Evolutionary conservation across 441 rosid genomes (phyloP).

Genomic region (Populus trichocarpa): DNA sequence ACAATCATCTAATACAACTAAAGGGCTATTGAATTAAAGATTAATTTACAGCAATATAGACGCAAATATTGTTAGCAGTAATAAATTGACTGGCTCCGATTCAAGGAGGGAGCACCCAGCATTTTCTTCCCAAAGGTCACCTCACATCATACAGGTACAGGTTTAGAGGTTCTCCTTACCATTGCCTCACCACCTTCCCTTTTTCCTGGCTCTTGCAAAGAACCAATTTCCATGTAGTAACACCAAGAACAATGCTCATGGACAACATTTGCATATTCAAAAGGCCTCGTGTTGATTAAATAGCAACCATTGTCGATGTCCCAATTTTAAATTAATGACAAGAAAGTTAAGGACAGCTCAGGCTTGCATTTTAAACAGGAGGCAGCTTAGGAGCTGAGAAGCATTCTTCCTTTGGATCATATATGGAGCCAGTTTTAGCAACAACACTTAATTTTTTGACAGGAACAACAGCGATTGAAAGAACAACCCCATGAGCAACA

Average conservation of each 20-base stretch:
- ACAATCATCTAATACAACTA: background rate
- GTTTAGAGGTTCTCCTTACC: background rate
- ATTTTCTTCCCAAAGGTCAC: background rate
- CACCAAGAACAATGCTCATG: background rate
- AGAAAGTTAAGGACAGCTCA: background rate
- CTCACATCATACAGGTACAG: background rate
- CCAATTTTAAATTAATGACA: background rate
- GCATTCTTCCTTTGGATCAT: background rate
- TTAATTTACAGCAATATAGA: background rate
- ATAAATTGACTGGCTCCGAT: background rate
- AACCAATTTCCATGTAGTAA: background rate
- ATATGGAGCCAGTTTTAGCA: background rate
- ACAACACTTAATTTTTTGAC: background rate
- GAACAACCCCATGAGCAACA: background rate
- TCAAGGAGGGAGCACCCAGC: background rate
- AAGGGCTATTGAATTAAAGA: background rate
- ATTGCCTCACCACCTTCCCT: background rate
- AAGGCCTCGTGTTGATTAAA: background rate
- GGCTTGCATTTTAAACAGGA: background rate
- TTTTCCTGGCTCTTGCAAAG: background rate
- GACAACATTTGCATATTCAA: background rate
- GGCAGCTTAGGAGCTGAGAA: background rate
- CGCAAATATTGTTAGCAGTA: background rate
- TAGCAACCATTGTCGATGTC: background rate
- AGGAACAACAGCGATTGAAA: background rate